Conservation (phyloP, 2,329 filamentous ascomycete species). For the Fusarium sterilihyphosum region DNA sequence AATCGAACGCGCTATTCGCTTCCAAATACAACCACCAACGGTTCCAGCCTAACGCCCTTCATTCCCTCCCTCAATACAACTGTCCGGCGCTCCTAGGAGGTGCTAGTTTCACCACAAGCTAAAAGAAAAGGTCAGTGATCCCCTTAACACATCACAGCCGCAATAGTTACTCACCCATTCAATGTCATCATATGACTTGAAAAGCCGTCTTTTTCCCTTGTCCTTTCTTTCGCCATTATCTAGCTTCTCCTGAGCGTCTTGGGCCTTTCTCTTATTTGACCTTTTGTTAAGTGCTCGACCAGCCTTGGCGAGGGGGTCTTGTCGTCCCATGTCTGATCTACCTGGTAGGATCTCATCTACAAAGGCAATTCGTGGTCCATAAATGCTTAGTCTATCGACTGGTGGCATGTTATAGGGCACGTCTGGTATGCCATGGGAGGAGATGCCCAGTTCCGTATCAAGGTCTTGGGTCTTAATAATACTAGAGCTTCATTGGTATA, state of each 20-base stretch:
- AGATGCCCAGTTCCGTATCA: background rate
- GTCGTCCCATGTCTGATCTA: background rate
- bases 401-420: background rate
- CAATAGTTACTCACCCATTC: background rate
- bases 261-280: background rate
- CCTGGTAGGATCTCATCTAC: background rate
- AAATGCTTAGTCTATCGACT: background rate
- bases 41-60: fast-evolving
- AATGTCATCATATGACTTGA: background rate
- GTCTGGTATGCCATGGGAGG: background rate
- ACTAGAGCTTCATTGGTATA: background rate
- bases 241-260: background rate
- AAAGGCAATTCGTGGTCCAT: background rate
- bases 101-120: background rate
- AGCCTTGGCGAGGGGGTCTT: background rate
- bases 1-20: fast-evolving
- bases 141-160: no score
- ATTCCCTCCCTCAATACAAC: background rate
- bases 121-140: background rate
- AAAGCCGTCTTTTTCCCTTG: background rate
- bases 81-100: background rate
- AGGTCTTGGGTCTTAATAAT: background rate
- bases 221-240: background rate
- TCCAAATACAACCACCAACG: fast-evolving
- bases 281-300: background rate